Base-by-base conservation (phyloP, 2,329 filamentous ascomycete genomes). In the Nigrograna mackinnonii region DNA sequence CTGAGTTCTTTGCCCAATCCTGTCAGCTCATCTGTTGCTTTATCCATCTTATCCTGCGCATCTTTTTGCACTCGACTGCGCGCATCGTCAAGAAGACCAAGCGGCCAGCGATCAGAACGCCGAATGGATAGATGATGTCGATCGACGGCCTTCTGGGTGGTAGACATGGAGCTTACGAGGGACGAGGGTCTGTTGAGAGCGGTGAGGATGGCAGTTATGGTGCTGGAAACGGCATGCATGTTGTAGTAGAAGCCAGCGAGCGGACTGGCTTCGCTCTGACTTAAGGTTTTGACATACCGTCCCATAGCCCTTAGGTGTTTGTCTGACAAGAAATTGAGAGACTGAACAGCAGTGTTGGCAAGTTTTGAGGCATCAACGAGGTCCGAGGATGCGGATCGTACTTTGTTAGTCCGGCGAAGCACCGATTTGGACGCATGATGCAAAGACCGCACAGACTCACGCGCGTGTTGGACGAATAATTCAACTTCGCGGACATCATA, bases 401-500 rank as follows among this genome's bases (percentile, higher is more conserved):
- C 70, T 46, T 82, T 81, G 62, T 94, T 92, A 18, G 87, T 84
- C 43, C 90, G 82, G 43, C 92, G 84, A 28, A 94, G 85, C 38
- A 95, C 83, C 54, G 85, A 89, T 67, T 88, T 89, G 1, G 88
- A 92, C 41, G 89, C 86, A 57, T 87, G 85, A 58, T 91, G 91
- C 46, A 97, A 83, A 50, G 86, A 84, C 37, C 91, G 85, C 28
- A 99, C 85, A 68, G 91, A 91, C 41, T 97, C 92, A 55, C 90
- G 83, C 16, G 92, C 92, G 62, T 96, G 89, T 39, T 90, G 85
- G 39, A 96, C 85, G 67, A 99, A 96, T 55, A 94, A 85, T 61
- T 97, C 92, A 3, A 96, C 91, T 68, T 96, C 92, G 20, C 85
- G 82, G 35, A 92, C 82, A 50, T 94, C 88, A 39, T 71, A 74